Evolutionary conservation across 2,329 filamentous ascomycete genomes (phyloP).

Genomic region (Anthostomella pinea): DNA sequence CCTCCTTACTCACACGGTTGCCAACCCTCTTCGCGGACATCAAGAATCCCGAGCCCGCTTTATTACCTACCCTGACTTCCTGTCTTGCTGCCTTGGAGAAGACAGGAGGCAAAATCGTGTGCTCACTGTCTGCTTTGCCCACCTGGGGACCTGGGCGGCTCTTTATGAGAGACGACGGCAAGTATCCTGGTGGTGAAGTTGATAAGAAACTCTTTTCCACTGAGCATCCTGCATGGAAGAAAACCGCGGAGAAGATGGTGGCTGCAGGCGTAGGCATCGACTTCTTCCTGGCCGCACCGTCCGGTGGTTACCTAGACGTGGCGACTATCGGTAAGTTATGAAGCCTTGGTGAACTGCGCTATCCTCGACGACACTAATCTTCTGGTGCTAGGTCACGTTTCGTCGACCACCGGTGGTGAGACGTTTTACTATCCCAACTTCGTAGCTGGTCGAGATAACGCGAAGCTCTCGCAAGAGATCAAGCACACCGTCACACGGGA

Average conservation of each 20-base stretch:
- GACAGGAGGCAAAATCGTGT: slow-evolving; percentile 90
- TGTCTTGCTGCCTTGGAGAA: slow-evolving; percentile 78
- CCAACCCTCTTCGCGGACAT: slow-evolving; percentile 83
- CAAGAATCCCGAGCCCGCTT: slow-evolving; percentile 86
- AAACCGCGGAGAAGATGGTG: slow-evolving; percentile 82
- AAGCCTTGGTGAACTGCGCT: neutral
- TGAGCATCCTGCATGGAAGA: slow-evolving; percentile 85
- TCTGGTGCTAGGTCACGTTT: slow-evolving; percentile 76
- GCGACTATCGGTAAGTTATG: slow-evolving; percentile 73
- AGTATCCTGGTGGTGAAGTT: slow-evolving; percentile 79
- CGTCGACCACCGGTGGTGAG: slow-evolving; percentile 88
- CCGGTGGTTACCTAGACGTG: slow-evolving; percentile 87
- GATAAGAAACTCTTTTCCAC: slow-evolving; percentile 91
- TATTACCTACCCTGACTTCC: slow-evolving; percentile 80
- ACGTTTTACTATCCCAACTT: slow-evolving; percentile 98
- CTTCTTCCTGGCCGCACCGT: slow-evolving; percentile 90
- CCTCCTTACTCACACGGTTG: slow-evolving; percentile 77
- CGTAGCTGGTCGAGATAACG: slow-evolving; percentile 77
- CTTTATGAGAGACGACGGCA: slow-evolving; percentile 83
- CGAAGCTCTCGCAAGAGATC: slow-evolving; percentile 82
- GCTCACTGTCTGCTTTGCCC: slow-evolving; percentile 80
- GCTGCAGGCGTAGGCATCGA: slow-evolving; percentile 84
- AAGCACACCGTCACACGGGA: slow-evolving; percentile 82
- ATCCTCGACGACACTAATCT: too few species aligned
- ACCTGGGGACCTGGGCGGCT: slow-evolving; percentile 88